phyloP scores from a whole-genome alignment of 176 grass and related monocot genomes.

The Phoenix dactylifera region DNA sequence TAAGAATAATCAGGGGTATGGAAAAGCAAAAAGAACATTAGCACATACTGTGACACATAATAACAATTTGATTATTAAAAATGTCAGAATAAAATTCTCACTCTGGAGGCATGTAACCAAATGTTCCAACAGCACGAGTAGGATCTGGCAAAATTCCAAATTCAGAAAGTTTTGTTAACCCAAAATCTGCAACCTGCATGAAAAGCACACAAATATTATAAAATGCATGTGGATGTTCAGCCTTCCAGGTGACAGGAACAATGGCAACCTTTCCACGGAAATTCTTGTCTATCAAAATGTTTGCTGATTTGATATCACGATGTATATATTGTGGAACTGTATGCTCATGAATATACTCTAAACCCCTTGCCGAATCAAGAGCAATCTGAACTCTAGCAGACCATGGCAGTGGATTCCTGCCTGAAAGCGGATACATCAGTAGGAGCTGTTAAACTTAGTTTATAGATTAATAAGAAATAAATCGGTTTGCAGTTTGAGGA shows the following conservation, averaged over 20 bases:
- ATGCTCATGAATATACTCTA: slow-evolving; percentile 26
- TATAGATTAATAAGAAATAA: too few species aligned
- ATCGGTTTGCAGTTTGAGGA: too few species aligned
- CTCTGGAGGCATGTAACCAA: slow-evolving; percentile 25
- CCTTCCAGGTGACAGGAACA: background rate
- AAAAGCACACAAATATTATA: background rate
- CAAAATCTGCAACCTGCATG: slow-evolving; percentile 27
- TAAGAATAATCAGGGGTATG: too few species aligned
- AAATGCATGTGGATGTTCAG: background rate
- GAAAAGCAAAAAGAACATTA: too few species aligned
- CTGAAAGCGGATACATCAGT: slow-evolving; percentile 1
- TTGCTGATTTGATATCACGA: slow-evolving; percentile 25
- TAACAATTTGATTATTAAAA: background rate
- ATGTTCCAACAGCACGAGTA: slow-evolving; percentile 25
- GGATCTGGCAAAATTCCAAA: slow-evolving; percentile 7
- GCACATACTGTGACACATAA: background rate
- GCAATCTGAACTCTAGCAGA: slow-evolving; percentile 21
- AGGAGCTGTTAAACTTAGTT: too few species aligned
- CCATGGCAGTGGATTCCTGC: slow-evolving; percentile 22
- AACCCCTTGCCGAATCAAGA: slow-evolving; percentile 21
- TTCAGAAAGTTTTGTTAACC: slow-evolving; percentile 23
- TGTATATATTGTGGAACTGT: slow-evolving; percentile 29
- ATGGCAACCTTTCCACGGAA: slow-evolving; percentile 18
- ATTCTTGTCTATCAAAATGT: slow-evolving; percentile 22
- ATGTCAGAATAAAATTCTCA: background rate